Evolutionary conservation across 805 yeast species (phyloP), one percentile per base, ranked within the genome.

Genomic region (Schwanniomyces sp.): DNA sequence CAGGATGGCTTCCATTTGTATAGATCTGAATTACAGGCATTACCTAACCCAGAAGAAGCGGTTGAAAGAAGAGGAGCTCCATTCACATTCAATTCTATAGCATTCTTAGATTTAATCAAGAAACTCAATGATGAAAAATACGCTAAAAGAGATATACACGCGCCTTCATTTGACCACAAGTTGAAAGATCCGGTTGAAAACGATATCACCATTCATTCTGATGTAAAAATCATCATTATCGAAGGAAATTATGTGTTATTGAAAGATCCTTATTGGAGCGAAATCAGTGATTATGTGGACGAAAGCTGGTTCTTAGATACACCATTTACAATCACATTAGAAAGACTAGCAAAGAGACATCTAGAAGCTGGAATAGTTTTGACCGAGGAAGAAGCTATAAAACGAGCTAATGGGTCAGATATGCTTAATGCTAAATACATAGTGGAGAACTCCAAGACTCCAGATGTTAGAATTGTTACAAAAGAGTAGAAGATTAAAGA

Each of bases 21-120:
- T 49, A 49, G 76, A 29, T 29, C 45, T 8, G 66, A 70, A 48
- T 56, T 72, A 41, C 54, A 57, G 9, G 29, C 51, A 36, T 76
- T 87, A 58, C 66, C 70, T 8, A 80, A 89, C 53, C 75, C 88
- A 0, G 70, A 61, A 9, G 70, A 66, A 29, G 92, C 96, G 0
- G 66, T 81, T 27, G 62, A 67, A 25, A 72, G 88, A 51, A 75
- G 97, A 42, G 97, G 97, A 0, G 86, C 96, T 0, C 95, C 96
- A 1, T 80, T 75, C 55, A 91, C 97, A 0, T 92, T 91, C 67
- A 91, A 91, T 59, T 79, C 86, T 63, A 16, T 54, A 52, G 42
- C 50, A 14, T 63, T 72, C 43, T 52, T 71, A 18, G 55, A 51
- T 2, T 52, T 64, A 30, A 57, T 67, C 4, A 45, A 49, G 34